Conservation (phyloP, 176 grass and related monocot genomes). For the Lolium multiflorum region DNA sequence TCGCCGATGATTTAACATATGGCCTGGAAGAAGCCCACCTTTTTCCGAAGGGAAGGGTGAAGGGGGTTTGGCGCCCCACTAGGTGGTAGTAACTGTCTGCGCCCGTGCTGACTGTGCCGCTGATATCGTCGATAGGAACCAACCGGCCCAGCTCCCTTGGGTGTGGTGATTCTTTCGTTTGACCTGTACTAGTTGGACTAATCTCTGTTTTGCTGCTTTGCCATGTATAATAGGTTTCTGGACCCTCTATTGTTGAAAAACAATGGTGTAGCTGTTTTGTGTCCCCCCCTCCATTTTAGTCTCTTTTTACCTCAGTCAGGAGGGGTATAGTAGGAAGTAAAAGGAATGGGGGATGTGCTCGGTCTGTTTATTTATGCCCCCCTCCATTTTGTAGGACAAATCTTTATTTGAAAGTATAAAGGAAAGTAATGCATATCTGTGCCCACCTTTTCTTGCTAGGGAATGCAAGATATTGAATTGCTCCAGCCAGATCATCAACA, state of each 20-base stretch:
- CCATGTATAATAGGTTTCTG: conserved; percentile 67
- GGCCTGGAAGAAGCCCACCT: conserved; percentile 7
- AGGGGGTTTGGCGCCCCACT: conserved; percentile 38
- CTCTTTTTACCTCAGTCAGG: conserved; percentile 38
- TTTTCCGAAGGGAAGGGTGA: conserved; percentile 42
- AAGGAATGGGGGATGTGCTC: conserved; percentile 39
- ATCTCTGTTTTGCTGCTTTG: conserved; percentile 43
- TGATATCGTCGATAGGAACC: conserved; percentile 38
- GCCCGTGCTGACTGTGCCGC: conserved; percentile 37
- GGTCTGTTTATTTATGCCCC: conserved; percentile 58
- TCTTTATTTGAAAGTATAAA: conserved; percentile 69
- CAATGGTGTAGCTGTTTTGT: conserved; percentile 53
- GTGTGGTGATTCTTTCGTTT: conserved; percentile 77
- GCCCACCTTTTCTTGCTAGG: neutral
- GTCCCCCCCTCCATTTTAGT: conserved; percentile 43
- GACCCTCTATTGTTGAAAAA: conserved; percentile 52
- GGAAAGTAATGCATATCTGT: conserved; percentile 44
- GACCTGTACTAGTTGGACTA: conserved; percentile 54
- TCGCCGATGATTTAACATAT: conserved; percentile 38
- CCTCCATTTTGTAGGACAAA: conserved; percentile 76
- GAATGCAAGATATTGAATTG: neutral
- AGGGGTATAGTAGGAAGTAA: conserved; percentile 53
- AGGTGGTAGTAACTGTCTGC: conserved; percentile 52
- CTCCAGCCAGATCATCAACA: neutral
- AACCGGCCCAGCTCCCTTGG: conserved; percentile 21